These are phyloP conservation scores for Termitomyces sp. DNA, from an alignment of 768 basidiomycete species.

Conservation along the genomic window DNA sequence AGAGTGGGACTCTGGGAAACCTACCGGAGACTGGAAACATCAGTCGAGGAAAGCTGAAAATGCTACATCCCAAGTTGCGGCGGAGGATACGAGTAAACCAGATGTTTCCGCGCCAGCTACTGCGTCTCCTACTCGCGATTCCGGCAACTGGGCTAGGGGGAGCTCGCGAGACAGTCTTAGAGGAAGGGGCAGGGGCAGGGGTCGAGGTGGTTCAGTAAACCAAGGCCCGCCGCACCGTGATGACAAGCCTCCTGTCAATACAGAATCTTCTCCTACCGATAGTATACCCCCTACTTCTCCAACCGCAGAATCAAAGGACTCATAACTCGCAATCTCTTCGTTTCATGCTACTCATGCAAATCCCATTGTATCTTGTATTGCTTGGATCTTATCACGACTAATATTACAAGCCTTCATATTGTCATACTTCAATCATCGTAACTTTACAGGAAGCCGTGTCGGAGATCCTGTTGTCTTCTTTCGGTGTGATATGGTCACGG, in stretches of 20 bases:
- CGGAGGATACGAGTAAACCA: slow-evolving; percentile 6
- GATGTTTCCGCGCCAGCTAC: background rate
- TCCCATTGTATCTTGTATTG: slow-evolving; percentile 6
- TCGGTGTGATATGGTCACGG: background rate
- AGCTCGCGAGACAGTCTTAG: slow-evolving; percentile 20
- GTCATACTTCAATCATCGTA: background rate
- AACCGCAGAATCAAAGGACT: background rate
- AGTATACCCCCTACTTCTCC: slow-evolving; percentile 4
- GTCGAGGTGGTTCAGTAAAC: slow-evolving; percentile 22
- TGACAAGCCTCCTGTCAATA: background rate
- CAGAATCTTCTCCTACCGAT: background rate
- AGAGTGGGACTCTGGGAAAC: slow-evolving; percentile 84
- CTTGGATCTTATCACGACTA: slow-evolving; percentile 3
- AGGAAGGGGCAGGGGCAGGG: slow-evolving; percentile 27
- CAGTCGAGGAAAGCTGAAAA: slow-evolving; percentile 12
- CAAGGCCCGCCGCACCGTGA: slow-evolving; percentile 1
- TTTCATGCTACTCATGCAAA: background rate
- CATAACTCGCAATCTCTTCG: background rate
- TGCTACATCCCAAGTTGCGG: slow-evolving; percentile 1
- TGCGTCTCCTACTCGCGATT: slow-evolving; percentile 6
- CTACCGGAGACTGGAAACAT: slow-evolving; percentile 25
- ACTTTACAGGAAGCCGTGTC: slow-evolving; percentile 8
- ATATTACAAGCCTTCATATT: background rate
- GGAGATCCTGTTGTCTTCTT: background rate
- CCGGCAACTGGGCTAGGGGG: slow-evolving; percentile 24